A percentile compares a stretch with the other conserved stretches of the same genome.
These are phyloP conservation scores for Solanum neorickii DNA, from an alignment of 257 asterid genomes.

Conservation along the genomic window DNA sequence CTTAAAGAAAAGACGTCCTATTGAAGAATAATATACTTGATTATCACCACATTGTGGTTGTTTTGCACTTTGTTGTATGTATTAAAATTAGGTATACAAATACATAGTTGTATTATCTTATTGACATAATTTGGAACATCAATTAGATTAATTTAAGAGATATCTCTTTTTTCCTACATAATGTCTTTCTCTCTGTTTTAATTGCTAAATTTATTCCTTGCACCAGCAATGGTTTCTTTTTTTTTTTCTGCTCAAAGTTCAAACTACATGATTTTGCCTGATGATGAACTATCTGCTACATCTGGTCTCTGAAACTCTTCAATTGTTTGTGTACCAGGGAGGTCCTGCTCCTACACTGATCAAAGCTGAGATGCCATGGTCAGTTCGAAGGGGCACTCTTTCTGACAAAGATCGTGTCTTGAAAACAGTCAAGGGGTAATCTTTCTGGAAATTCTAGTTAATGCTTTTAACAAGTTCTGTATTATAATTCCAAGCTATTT, in stretches of 20 bases:
- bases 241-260: neutral
- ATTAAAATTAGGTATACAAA: neutral
- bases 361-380: constrained; percentile 17
- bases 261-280: neutral
- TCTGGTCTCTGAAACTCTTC: neutral
- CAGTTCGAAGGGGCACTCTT: constrained; percentile 3
- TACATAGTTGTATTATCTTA: neutral
- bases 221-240: neutral
- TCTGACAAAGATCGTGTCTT: constrained; percentile 13
- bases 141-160: neutral
- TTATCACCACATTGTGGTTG: neutral
- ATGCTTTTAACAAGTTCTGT: neutral
- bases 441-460: neutral
- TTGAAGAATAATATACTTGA: neutral
- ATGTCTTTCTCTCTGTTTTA: neutral
- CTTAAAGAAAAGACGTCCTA: neutral
- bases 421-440: constrained; percentile 13
- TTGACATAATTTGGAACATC: neutral
- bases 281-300: neutral
- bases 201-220: neutral
- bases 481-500: neutral
- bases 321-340: constrained; percentile 36
- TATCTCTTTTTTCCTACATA: neutral
- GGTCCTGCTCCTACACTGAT: constrained; percentile 12
- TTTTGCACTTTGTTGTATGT: neutral